phyloP scores from a whole-genome alignment of 2,329 filamentous ascomycete genomes.

The Colletotrichum karsti region DNA sequence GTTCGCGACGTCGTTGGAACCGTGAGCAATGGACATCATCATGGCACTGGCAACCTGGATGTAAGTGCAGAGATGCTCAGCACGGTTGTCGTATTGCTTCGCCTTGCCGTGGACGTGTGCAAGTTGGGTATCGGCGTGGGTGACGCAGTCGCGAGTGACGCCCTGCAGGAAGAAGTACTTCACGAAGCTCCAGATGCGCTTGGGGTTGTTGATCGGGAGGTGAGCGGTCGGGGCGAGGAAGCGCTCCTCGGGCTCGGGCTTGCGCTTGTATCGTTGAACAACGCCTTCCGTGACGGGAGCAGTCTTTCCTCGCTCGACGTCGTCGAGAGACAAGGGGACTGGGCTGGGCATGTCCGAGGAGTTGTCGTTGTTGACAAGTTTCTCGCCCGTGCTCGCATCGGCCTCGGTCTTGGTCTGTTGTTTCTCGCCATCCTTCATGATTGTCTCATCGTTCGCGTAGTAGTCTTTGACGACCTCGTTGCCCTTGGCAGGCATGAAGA shows the following conservation, averaged over 20 bases:
- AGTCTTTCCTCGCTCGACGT: slow-evolving; percentile 43
- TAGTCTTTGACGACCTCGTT: slow-evolving; percentile 37
- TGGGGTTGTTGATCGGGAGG: slow-evolving; percentile 29
- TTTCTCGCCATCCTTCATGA: slow-evolving; percentile 3
- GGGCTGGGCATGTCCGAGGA: neutral
- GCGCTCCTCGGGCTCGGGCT: slow-evolving; percentile 43
- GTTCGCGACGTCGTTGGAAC: slow-evolving; percentile 53
- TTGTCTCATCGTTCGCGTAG: slow-evolving; percentile 27
- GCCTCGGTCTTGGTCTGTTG: neutral
- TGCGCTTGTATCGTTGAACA: slow-evolving; percentile 47
- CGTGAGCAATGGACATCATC: slow-evolving; percentile 52
- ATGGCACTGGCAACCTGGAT: slow-evolving; percentile 49
- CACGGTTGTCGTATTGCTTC: slow-evolving; percentile 51
- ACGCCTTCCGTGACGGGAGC: neutral
- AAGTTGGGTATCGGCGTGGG: slow-evolving; percentile 37
- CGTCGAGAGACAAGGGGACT: slow-evolving; percentile 28
- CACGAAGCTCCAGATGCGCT: slow-evolving; percentile 28
- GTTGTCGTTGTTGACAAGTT: neutral
- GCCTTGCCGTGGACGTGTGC: slow-evolving; percentile 38
- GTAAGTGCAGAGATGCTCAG: slow-evolving; percentile 57
- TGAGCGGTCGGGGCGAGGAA: slow-evolving; percentile 27
- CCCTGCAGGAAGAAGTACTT: slow-evolving; percentile 35
- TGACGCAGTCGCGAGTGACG: slow-evolving; percentile 32
- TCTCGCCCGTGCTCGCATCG: slow-evolving; percentile 18
- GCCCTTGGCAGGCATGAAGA: slow-evolving; percentile 36